Evolutionary conservation across 2,329 filamentous ascomycete genomes (phyloP), one percentile per base, ranked within the genome.

Genomic region (Geoglossum cookeanum): DNA sequence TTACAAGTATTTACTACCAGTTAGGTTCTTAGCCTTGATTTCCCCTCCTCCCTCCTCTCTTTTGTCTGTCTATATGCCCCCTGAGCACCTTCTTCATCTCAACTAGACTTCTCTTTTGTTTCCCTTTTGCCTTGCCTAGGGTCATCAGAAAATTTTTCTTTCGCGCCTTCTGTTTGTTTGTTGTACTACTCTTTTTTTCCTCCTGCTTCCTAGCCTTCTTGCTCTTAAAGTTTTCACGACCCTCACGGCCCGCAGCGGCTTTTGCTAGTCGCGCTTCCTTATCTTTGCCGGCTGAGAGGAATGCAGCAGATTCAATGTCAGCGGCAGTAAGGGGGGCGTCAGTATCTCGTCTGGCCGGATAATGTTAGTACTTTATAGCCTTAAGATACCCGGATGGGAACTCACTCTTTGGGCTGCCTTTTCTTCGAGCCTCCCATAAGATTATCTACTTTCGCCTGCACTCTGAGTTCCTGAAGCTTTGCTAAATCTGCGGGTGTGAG

Each of bases 91-190:
- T 88, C 66, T 80, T 80, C 61, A 88, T 89, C 71, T 96, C 84
- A 11, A 87, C 80, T 70, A 98, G 73, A 78, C 88, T 95, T 66
- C 90, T 79, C 83, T 96, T 96, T 66, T 92, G 85, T 77, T 97
- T 98, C 63, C 78, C 80, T 77, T 92, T 94, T 9, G 92, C 92
- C 76, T 98, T 97, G 59, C 91, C 87, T 59, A 98, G 72, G 44
- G 91, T 97, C 92, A 98, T 98, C 65, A 98, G 69, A 72, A 98
- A 94, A 71, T 98, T 98, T 85, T 98, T 98, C 78, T 87, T 88
- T 63, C 91, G 77, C 47, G 86, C 81, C 80, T 98, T 98, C 75
- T 98, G 92, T 74, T 86, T 87, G 72, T 98, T 98, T 62, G 91
- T 97, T 42, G 88, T 90, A 68, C 87, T 94, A 65, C 92, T 92